A percentile compares a stretch with the other conserved stretches of the same genome.
Evolutionary conservation across 768 basidiomycete species (phyloP).

Genomic region (Phanerochaete carnosa): DNA sequence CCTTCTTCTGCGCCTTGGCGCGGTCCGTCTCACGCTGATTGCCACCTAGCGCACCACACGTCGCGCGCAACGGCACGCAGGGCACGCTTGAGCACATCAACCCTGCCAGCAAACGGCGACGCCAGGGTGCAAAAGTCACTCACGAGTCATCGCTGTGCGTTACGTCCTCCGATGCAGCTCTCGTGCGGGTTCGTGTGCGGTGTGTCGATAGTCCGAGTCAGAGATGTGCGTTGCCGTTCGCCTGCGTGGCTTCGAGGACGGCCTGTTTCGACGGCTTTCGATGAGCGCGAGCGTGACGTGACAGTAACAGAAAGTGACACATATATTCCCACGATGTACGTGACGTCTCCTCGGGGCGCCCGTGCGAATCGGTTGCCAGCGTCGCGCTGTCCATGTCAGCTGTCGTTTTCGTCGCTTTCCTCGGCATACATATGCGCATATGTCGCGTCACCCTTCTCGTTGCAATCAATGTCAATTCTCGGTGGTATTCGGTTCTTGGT

Average conservation of each 20-base stretch:
- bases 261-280: not conserved
- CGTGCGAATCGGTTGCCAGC: not conserved
- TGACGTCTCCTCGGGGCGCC: not conserved
- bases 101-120: not conserved
- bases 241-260: not conserved
- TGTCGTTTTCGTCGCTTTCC: too few relatives aligned
- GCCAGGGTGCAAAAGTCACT: not conserved
- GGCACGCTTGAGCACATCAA: not conserved
- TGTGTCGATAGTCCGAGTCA: not conserved
- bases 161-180: not conserved
- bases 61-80: too few relatives aligned
- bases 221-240: not conserved
- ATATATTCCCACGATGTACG: not conserved
- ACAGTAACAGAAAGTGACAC: not conserved
- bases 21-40: conserved; percentile 82
- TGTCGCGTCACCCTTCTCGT: too few relatives aligned
- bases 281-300: not conserved
- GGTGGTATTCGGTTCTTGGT: too few relatives aligned
- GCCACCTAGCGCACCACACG: conserved; percentile 48
- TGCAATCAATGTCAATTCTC: too few relatives aligned
- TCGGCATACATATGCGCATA: too few relatives aligned
- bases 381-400: too few relatives aligned
- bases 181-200: not conserved
- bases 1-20: conserved; percentile 70
- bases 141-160: conserved; percentile 8